These are phyloP conservation scores for Pseudozyma sp. DNA, from an alignment of 1,284 basidiomycete species.

Conservation along the genomic window DNA sequence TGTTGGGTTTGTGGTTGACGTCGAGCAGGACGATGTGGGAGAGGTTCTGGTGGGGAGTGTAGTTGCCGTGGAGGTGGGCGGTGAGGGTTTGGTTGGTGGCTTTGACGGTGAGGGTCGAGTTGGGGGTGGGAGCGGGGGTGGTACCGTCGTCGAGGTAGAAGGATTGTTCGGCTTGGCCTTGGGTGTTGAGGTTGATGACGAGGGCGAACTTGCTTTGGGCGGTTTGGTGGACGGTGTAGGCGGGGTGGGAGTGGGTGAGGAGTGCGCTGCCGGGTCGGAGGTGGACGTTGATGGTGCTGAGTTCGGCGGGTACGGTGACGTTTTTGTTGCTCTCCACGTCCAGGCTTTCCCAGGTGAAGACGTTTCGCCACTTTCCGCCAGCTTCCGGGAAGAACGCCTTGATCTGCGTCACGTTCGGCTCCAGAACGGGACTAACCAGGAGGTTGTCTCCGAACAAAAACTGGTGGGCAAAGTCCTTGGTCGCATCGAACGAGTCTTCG, in stretches of 20 bases:
- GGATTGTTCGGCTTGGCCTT: slow-evolving; percentile 73
- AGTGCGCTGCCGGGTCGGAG: slow-evolving; percentile 40
- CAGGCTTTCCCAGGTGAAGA: slow-evolving; percentile 77
- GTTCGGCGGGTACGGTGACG: slow-evolving; percentile 70
- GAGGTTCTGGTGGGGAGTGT: slow-evolving; percentile 71
- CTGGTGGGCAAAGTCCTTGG: slow-evolving; percentile 46
- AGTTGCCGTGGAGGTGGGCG: slow-evolving; percentile 70
- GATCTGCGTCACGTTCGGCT: slow-evolving; percentile 49
- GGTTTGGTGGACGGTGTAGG: slow-evolving; percentile 51
- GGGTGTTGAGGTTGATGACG: slow-evolving; percentile 70
- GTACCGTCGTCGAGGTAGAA: slow-evolving; percentile 77
- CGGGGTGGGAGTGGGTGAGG: slow-evolving; percentile 41
- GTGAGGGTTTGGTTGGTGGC: slow-evolving; percentile 16
- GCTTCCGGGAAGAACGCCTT: slow-evolving; percentile 65
- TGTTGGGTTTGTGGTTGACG: slow-evolving; percentile 41
- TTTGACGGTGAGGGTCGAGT: slow-evolving; percentile 27
- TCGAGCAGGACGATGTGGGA: slow-evolving; percentile 73
- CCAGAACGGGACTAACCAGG: slow-evolving; percentile 48
- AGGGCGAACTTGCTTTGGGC: slow-evolving; percentile 34
- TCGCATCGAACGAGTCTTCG: slow-evolving; percentile 41
- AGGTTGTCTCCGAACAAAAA: slow-evolving; percentile 51
- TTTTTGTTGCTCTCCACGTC: slow-evolving; percentile 70
- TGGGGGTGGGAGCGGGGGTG: slow-evolving; percentile 35
- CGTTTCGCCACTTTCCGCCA: slow-evolving; percentile 76
- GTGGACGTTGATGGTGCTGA: slow-evolving; percentile 64